Evolutionary conservation across 108 stramenopile species (phyloP).

Genomic region (Conticribra weissflogii): DNA sequence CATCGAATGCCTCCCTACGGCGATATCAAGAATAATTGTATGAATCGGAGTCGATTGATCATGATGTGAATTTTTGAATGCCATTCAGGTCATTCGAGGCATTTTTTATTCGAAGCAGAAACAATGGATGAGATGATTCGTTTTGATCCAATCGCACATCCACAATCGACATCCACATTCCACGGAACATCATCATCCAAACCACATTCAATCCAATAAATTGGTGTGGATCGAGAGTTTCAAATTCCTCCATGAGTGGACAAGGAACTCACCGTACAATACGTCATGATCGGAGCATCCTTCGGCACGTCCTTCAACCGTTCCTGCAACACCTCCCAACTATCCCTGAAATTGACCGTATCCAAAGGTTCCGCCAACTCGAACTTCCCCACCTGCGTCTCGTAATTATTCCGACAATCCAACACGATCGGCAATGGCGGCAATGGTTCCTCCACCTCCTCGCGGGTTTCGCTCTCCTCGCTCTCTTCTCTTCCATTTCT

Average conservation of each 20-base stretch:
- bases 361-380: constrained; percentile 87
- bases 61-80: background rate
- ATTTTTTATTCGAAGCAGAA: no score
- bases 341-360: constrained; percentile 92
- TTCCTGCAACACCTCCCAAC: constrained; percentile 85
- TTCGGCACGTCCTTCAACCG: constrained; percentile 78
- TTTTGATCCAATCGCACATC: background rate
- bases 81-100: no score
- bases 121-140: no score
- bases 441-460: background rate
- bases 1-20: constrained; percentile 78
- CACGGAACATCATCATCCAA: no score
- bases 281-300: constrained; percentile 92
- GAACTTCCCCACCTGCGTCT: constrained; percentile 92
- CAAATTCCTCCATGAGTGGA: no score
- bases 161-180: no score
- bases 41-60: no score
- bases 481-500: background rate
- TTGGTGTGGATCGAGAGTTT: no score
- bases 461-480: no score
- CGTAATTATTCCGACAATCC: constrained; percentile 91
- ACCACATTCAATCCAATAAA: no score
- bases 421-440: constrained; percentile 64
- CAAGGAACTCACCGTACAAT: constrained; percentile 84
- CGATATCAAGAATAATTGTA: no score